Conservation (phyloP, 148 eudicot genomes). For the Diospyros lotus region DNA sequence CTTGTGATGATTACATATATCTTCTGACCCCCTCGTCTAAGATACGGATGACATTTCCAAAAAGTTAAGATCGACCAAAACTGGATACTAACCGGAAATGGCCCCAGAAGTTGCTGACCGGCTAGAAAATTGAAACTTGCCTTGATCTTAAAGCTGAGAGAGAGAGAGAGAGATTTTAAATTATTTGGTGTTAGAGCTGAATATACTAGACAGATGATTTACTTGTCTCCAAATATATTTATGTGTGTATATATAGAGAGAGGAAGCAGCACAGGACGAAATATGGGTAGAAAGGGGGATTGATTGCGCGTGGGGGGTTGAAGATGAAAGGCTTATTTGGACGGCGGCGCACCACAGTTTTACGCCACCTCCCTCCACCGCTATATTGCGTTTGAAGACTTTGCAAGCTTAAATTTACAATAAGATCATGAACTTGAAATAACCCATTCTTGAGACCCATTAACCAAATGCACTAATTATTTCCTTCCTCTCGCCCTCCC, state of each 20-base stretch:
- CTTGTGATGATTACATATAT: too few relatives aligned
- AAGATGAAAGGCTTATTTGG: slow-evolving; percentile 49
- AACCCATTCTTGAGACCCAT: too few relatives aligned
- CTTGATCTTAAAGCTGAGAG: background rate
- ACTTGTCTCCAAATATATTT: background rate
- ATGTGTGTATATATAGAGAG: background rate
- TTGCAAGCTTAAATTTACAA: background rate
- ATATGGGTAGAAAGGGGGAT: background rate
- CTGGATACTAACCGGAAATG: background rate
- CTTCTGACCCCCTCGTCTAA: too few relatives aligned
- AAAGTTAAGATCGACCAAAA: too few relatives aligned
- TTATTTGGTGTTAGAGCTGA: slow-evolving; percentile 3
- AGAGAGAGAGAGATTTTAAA: slow-evolving; percentile 12
- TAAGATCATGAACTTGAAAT: background rate
- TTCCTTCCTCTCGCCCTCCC: slow-evolving; percentile 7
- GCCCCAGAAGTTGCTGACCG: slow-evolving; percentile 7
- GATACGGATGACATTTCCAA: too few relatives aligned
- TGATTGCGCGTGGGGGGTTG: slow-evolving; percentile 84
- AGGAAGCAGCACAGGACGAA: background rate
- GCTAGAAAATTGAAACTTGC: background rate
- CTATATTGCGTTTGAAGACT: slow-evolving; percentile 23
- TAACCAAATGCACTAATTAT: too few relatives aligned
- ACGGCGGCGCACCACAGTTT: slow-evolving; percentile 63
- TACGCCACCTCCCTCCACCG: slow-evolving; percentile 63
- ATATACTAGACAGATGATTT: background rate